Evolutionary conservation across 73 alveolate species (phyloP), one percentile per base, ranked within the genome.

Genomic region (Paramecium sexaurelia): DNA sequence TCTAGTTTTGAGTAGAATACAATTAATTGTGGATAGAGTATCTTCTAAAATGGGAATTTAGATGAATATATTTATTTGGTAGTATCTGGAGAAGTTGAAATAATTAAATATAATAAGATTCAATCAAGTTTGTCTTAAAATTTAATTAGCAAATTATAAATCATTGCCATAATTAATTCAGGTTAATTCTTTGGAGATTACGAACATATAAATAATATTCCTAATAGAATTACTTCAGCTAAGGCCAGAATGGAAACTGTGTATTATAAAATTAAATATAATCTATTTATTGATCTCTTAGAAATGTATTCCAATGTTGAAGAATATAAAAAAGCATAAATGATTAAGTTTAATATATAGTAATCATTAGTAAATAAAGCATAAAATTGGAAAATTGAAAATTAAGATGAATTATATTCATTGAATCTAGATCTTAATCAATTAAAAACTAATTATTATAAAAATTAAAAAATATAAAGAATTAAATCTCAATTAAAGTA

Each of bases 181-280:
- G 87, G 87, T 0, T 19, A 73, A 73, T 73, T 73, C 19, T 73
- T 73, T 73, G 87, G 87, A 6, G 87, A 73, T n/a, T 73, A 73
- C 35, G 87, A 73, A 39, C 87, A 73, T 11, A 36, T 39, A 13
- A 15, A 33, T 1, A 36, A 36, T 33, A 27, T 73, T 15, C 11
- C 36, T 15, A 22, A 73, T 27, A 73, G 87, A 9, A 22, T 73
- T 20, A 39, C 55, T 13, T 33, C 61, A 3, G 87, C 87, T 6
- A 73, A 7, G 35, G 87, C 57, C 0, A 73, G 66, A 9, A 33
- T 36, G 57, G 66, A 33, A 13, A 36, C 87, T 1, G 32, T 39
- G 5, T 33, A 36, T 73, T 73, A 73, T 73, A 33, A 39, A 73
- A 73, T 73, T 36, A 73, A 73, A 10, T 73, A 73, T 32, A 36